A percentile compares a stretch with the other conserved stretches of the same genome.
Evolutionary conservation across 108 stramenopile genomes (phyloP).

Genomic region (Fragilaria crotonensis): DNA sequence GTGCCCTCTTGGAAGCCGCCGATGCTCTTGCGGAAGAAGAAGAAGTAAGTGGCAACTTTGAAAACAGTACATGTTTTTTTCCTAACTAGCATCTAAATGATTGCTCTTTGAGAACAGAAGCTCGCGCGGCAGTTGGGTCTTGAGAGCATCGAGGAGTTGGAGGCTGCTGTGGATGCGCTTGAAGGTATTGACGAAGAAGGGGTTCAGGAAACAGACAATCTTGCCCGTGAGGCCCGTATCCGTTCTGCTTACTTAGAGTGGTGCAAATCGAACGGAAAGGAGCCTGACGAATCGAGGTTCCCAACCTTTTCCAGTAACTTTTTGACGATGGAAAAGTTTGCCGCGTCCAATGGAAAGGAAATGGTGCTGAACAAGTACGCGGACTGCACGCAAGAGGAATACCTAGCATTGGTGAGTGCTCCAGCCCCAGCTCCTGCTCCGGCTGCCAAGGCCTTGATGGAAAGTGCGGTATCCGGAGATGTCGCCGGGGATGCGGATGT

Average conservation of each 20-base stretch:
- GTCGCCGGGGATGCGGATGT: slow-evolving; percentile 8
- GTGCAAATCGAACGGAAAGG: slow-evolving; percentile 75
- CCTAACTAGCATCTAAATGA: background rate
- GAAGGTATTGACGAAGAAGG: slow-evolving; percentile 73
- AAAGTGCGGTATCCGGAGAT: slow-evolving; percentile 4
- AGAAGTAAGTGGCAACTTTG: slow-evolving; percentile 64
- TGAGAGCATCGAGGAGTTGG: slow-evolving; percentile 75
- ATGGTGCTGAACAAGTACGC: slow-evolving; percentile 52
- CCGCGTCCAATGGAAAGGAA: slow-evolving; percentile 50
- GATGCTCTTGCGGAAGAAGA: slow-evolving; percentile 80
- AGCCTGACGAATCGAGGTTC: slow-evolving; percentile 62
- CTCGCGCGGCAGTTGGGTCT: slow-evolving; percentile 66
- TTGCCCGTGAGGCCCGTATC: slow-evolving; percentile 76
- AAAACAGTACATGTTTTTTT: no score
- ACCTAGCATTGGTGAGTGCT: slow-evolving; percentile 7
- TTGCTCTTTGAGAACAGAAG: slow-evolving; percentile 21
- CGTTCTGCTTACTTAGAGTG: slow-evolving; percentile 77
- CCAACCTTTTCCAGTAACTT: slow-evolving; percentile 66
- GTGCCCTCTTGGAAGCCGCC: slow-evolving; percentile 69
- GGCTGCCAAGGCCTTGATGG: slow-evolving; percentile 9
- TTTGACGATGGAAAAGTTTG: slow-evolving; percentile 79
- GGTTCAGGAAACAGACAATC: slow-evolving; percentile 41
- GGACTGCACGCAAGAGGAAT: slow-evolving; percentile 60
- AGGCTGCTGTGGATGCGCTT: slow-evolving; percentile 64
- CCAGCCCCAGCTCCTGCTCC: slow-evolving; percentile 23